Evolutionary conservation across 169 alveolate genomes (phyloP).

Genomic region (Babesia gibsoni): DNA sequence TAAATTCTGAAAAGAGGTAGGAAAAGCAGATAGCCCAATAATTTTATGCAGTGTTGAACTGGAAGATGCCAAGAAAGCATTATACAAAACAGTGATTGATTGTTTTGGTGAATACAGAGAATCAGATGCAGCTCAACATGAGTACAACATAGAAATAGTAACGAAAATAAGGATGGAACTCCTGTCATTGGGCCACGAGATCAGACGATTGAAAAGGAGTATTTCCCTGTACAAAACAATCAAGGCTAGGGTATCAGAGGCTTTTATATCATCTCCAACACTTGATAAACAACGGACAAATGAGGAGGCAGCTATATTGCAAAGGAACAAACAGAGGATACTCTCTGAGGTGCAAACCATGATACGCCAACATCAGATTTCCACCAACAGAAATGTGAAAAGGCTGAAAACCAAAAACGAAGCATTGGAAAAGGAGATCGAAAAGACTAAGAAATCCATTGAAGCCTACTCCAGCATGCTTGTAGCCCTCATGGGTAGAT

Average conservation of each 20-base stretch:
- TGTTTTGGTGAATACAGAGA: background rate
- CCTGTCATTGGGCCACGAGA: slow-evolving; percentile 6
- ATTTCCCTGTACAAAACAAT: background rate
- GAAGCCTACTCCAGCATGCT: slow-evolving; percentile 12
- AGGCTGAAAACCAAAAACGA: slow-evolving; percentile 8
- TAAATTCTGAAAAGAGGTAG: background rate
- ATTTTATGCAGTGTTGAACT: background rate
- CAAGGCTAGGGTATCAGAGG: background rate
- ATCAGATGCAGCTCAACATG: background rate
- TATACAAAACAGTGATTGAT: background rate
- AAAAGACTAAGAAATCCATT: slow-evolving; percentile 27
- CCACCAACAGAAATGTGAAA: slow-evolving; percentile 4
- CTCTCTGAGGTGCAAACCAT: slow-evolving; percentile 3
- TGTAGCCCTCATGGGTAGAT: background rate
- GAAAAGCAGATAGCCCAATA: background rate
- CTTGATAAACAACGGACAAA: background rate
- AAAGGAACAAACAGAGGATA: background rate
- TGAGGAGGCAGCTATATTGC: background rate
- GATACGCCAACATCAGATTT: slow-evolving; percentile 10
- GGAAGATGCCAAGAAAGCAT: background rate
- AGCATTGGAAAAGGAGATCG: background rate
- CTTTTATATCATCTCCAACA: background rate
- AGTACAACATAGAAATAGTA: background rate
- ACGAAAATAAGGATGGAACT: slow-evolving; percentile 11
- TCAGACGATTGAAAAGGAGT: background rate